These are phyloP conservation scores for Huntiella decipiens DNA, from an alignment of 2,329 filamentous ascomycete species.

Conservation along the genomic window DNA sequence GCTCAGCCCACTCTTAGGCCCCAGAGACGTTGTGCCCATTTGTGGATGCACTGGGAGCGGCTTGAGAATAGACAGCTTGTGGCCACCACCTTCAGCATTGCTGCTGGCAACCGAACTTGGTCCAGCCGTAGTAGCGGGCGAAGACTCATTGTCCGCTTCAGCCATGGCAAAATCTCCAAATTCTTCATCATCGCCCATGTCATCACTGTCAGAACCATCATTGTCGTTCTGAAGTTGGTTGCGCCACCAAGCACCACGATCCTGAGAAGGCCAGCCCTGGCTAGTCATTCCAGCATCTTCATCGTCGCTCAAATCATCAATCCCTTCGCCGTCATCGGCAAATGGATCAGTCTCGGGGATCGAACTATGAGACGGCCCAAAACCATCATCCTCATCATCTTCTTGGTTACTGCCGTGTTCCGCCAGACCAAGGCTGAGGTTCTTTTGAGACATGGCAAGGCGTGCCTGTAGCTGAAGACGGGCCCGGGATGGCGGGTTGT, in stretches of 20 bases:
- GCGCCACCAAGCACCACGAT: conserved; percentile 31
- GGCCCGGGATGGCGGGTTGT: conserved; percentile 70
- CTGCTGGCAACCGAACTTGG: neutral
- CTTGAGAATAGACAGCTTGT: conserved; percentile 30
- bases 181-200: conserved; percentile 38
- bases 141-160: conserved; percentile 23
- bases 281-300: conserved; percentile 21
- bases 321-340: conserved; percentile 35
- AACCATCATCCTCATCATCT: conserved; percentile 19
- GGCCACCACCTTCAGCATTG: conserved; percentile 14
- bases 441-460: conserved; percentile 56
- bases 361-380: conserved; percentile 9
- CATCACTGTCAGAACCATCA: conserved; percentile 26
- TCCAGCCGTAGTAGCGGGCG: neutral
- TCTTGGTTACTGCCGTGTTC: conserved; percentile 22
- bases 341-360: conserved; percentile 27
- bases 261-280: conserved; percentile 1
- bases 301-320: conserved; percentile 32
- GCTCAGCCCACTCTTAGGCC: conserved; percentile 23
- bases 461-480: conserved; percentile 79
- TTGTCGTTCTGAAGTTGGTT: conserved; percentile 18
- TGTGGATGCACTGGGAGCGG: conserved; percentile 35
- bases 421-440: conserved; percentile 28
- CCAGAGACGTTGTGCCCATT: conserved; percentile 16
- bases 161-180: conserved; percentile 52